Evolutionary conservation across 1,284 basidiomycete genomes (phyloP), one percentile per base, ranked within the genome.

Genomic region (Ganoderma meredithae): DNA sequence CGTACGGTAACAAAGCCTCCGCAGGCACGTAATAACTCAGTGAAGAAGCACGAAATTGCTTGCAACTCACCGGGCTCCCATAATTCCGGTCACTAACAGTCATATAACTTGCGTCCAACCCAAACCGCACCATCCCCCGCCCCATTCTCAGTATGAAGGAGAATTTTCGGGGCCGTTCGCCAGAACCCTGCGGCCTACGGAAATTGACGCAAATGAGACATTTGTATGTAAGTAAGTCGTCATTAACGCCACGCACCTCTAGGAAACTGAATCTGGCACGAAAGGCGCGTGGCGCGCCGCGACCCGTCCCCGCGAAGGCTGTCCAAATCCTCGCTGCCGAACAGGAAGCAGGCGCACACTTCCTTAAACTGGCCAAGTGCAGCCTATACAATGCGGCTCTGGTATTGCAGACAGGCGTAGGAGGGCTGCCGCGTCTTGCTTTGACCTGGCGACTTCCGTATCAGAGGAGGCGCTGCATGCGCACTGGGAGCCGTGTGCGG

Each of bases 31-130:
- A 27, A 55, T 55, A 31, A 55, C 27, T 49, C 22, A 49, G 27
- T 55, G 27, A 13, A 55, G 52, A 49, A 49, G 47, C 47, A 19
- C 9, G 47, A 25, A 25, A 25, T 12, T 22, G 22, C 47, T 49
- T 13, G 52, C 15, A 31, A 33, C 52, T 55, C 52, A 55, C 52
- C 52, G 52, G 52, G 4, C 27, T 36, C 27, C 25, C 31, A 55
- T 33, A 55, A 55, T 55, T 55, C 52, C 52, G 52, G 52, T 55
- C 27, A 55, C 52, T 33, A 55, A 55, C 27, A 13, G 52, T 55
- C 52, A 33, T 55, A 49, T 13, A 49, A 22, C 12, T 22, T 49
- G 22, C 47, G 12, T 49, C 47, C 22, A 49, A 49, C 47, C 12
- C 47, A 49, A 49, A 49, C 2, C 47, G n/a, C 12, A 25, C 22